Percentiles rank a stretch among this genome's conserved stretches.
These are phyloP conservation scores for Amphicarpaea edgeworthii DNA, from an alignment of 306 rosid species.

Conservation along the genomic window DNA sequence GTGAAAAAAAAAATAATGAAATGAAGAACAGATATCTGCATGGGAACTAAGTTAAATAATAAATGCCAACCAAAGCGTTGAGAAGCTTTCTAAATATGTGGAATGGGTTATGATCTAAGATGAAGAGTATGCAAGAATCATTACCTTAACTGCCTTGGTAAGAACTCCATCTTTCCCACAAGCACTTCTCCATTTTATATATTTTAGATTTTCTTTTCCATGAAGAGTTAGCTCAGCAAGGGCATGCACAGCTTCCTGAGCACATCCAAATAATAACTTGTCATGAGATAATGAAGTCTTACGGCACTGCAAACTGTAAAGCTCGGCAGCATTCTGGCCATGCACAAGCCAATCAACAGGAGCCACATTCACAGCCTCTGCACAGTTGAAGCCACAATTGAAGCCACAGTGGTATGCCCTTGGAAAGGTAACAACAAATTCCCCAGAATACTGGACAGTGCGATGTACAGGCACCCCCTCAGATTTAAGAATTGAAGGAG, in stretches of 20 bases:
- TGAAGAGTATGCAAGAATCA: not conserved
- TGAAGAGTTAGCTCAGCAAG: slow-evolving; percentile 56
- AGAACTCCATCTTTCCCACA: slow-evolving; percentile 89
- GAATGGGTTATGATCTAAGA: slow-evolving; percentile 10
- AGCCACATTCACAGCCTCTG: slow-evolving; percentile 97
- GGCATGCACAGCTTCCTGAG: slow-evolving; percentile 71
- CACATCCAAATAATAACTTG: slow-evolving; percentile 79
- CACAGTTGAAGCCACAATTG: slow-evolving; percentile 95
- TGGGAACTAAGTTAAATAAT: slow-evolving; percentile 28
- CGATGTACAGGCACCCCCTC: slow-evolving; percentile 86
- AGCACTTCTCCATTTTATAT: slow-evolving; percentile 59
- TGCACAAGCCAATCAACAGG: slow-evolving; percentile 93
- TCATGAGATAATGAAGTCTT: slow-evolving; percentile 94
- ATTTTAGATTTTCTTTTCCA: slow-evolving; percentile 58
- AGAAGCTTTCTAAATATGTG: slow-evolving; percentile 2
- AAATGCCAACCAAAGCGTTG: slow-evolving; percentile 21
- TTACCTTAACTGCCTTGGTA: slow-evolving; percentile 83
- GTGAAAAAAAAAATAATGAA: not conserved
- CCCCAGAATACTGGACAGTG: slow-evolving; percentile 75
- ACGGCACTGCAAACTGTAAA: slow-evolving; percentile 80
- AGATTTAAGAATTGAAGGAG: slow-evolving; percentile 88
- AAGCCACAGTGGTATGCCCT: slow-evolving; percentile 96
- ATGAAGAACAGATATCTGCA: not conserved
- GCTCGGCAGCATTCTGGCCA: slow-evolving; percentile 92
- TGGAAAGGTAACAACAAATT: slow-evolving; percentile 92